Evolutionary conservation across 2,329 filamentous ascomycete genomes (phyloP), one percentile per base, ranked within the genome.

Genomic region (Aspergillus proliferans): DNA sequence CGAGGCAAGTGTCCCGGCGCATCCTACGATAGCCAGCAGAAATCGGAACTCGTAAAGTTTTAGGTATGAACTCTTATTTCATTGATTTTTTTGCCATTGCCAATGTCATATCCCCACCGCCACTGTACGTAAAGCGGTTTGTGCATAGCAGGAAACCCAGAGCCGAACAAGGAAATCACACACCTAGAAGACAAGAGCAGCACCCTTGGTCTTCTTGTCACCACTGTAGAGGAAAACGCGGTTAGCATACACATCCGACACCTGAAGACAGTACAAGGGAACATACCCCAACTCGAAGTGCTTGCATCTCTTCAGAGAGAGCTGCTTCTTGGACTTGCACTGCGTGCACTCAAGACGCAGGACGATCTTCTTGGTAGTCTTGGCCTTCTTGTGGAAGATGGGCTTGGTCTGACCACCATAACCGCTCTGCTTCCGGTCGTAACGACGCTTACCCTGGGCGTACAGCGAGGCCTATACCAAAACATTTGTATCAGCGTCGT

Each of bases 181-280:
- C 77, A 82, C 79, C 86, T 95, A 98, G 85, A 98, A 98, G 71
- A 98, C 93, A 72, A 98, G 85, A 78, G 93, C 93, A 70, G 93
- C 93, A 87, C 93, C 93, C 90, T 98, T 98, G 70, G 93, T 98
- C 89, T 98, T 98, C 91, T 98, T 98, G 87, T 98, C 93, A 85
- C 93, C 93, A 86, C 93, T 95, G 66, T 68, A 63, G 49, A 58
- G 53, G 57, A 46, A 53, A 59, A 57, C 54, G 52, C 50, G 45
- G 68, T 81, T 71, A 81, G 75, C 58, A 68, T 61, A 10, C 6
- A 14, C 14, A 28, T 28, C 14, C 6, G 14, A 7, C 24, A 18
- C 8, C n/a, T 30, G 45, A 39, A 40, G 8, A 9, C 22, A 46
- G 14, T 6, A 18, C 19, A 24, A 44, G 5, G 18, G 6, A 58